These are phyloP conservation scores for Leccinum griseonigrum DNA, from an alignment of 1,284 basidiomycete genomes.

Conservation along the genomic window DNA sequence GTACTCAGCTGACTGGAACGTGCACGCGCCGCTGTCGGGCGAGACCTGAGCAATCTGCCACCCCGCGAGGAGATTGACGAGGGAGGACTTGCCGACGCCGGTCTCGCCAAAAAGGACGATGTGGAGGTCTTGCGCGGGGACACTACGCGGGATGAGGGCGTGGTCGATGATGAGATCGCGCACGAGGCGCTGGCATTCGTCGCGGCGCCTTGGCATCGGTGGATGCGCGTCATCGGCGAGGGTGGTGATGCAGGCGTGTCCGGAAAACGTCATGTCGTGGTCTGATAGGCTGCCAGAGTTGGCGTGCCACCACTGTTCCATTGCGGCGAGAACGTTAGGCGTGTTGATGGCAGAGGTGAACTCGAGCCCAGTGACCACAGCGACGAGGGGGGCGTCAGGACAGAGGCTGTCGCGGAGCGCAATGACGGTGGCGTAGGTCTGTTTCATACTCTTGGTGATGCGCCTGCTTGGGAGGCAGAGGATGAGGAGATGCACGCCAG, in stretches of 20 bases:
- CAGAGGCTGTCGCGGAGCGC: conserved; percentile 15
- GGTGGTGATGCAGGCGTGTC: conserved; percentile 24
- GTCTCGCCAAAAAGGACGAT: conserved; percentile 29
- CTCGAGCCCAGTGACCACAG: conserved; percentile 26
- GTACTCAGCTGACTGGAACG: conserved; percentile 21
- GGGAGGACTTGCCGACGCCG: conserved; percentile 31
- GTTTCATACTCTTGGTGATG: conserved; percentile 21
- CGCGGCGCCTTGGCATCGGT: conserved; percentile 15
- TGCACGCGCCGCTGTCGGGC: conserved; percentile 25
- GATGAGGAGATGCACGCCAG: conserved; percentile 28
- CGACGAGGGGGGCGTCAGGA: conserved; percentile 20
- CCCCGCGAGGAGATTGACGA: conserved; percentile 30
- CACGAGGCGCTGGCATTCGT: conserved; percentile 23
- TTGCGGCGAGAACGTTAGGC: conserved; percentile 10
- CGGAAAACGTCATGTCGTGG: conserved; percentile 13
- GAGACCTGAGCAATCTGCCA: conserved; percentile 25
- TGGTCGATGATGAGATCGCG: conserved; percentile 24
- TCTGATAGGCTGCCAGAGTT: conserved; percentile 15
- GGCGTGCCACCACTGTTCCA: conserved; percentile 25
- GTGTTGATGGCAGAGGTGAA: conserved; percentile 3
- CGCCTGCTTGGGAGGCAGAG: conserved; percentile 24
- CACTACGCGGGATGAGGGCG: conserved; percentile 21
- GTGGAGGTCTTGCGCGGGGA: conserved; percentile 22
- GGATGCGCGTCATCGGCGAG: conserved; percentile 20
- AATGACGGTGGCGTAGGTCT: conserved; percentile 22